Conservation (phyloP, 306 rosid genomes). For the Ziziphus jujuba region DNA sequence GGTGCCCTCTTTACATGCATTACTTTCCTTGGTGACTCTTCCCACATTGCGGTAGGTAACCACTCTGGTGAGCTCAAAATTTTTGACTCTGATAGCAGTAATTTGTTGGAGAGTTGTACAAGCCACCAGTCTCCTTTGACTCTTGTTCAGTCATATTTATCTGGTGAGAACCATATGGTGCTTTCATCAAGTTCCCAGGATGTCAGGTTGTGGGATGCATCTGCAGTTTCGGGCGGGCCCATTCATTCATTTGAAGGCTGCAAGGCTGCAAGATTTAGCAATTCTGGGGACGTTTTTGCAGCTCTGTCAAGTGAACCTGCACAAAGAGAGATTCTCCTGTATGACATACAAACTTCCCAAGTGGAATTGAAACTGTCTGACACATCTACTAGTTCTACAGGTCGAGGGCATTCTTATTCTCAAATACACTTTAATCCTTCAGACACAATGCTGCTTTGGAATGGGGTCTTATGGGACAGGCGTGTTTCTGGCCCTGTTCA, state of each 20-base stretch:
- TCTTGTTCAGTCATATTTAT: conserved; percentile 65
- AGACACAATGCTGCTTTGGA: conserved; percentile 92
- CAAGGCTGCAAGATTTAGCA: conserved; percentile 92
- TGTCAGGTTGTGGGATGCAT: conserved; percentile 85
- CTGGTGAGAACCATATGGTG: conserved; percentile 72
- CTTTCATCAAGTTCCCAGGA: conserved; percentile 91
- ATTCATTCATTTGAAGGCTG: conserved; percentile 85
- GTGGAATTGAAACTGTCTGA: conserved; percentile 63
- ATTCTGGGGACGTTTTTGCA: conserved; percentile 72
- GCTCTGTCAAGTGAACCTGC: conserved; percentile 71
- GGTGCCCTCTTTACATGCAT: conserved; percentile 83
- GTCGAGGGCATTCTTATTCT: conserved; percentile 82
- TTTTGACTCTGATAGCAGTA: conserved; percentile 73
- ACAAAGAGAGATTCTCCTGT: conserved; percentile 76
- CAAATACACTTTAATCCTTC: conserved; percentile 80
- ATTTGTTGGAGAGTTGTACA: conserved; percentile 70
- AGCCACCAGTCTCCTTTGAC: conserved; percentile 91
- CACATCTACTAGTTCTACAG: conserved; percentile 52
- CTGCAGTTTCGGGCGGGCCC: conserved; percentile 74
- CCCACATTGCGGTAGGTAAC: conserved; percentile 86
- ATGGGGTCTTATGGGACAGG: conserved; percentile 93
- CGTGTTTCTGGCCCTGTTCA: conserved; percentile 72
- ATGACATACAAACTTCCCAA: conserved; percentile 69
- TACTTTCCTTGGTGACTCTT: conserved; percentile 80
- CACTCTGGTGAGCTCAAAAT: conserved; percentile 87